Conservation (phyloP, 257 asterid species). For the Solanum stenotomum region DNA sequence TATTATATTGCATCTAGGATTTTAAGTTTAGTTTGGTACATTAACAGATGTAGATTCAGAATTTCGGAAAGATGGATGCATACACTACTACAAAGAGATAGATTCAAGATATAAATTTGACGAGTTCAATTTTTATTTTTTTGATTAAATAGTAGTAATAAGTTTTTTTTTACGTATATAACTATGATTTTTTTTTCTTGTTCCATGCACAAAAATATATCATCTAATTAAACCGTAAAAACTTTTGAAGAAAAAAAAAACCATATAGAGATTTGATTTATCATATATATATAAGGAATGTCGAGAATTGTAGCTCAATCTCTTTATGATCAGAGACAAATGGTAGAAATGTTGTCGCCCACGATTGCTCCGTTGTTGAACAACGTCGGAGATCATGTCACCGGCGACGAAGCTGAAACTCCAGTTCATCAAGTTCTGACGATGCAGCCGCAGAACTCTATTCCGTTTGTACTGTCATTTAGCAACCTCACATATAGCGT, state of each 20-base stretch:
- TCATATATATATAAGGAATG: neutral
- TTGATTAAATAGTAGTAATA: neutral
- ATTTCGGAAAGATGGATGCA: neutral
- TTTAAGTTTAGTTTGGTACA: neutral
- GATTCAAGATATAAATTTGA: neutral
- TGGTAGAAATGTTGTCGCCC: constrained; percentile 18
- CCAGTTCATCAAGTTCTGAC: constrained; percentile 45
- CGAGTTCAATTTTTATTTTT: too few relatives aligned
- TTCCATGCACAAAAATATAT: neutral
- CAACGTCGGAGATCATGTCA: constrained; percentile 22
- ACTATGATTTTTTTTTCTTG: neutral
- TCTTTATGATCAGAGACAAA: constrained; percentile 4
- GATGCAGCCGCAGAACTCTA: constrained; percentile 21
- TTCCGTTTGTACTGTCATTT: constrained; percentile 56
- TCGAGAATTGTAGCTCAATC: constrained; percentile 17
- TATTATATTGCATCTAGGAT: neutral
- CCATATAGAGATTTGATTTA: neutral
- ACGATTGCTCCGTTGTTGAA: constrained; percentile 37
- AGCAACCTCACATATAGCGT: constrained; percentile 49
- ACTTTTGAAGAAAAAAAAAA: neutral
- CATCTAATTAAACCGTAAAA: neutral
- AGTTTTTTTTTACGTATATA: neutral
- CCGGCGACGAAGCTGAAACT: constrained; percentile 26
- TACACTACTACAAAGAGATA: neutral
- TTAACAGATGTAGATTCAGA: neutral